These are phyloP conservation scores for Chrysoporthe puriensis DNA, from an alignment of 2,329 filamentous ascomycete genomes.

Conservation along the genomic window DNA sequence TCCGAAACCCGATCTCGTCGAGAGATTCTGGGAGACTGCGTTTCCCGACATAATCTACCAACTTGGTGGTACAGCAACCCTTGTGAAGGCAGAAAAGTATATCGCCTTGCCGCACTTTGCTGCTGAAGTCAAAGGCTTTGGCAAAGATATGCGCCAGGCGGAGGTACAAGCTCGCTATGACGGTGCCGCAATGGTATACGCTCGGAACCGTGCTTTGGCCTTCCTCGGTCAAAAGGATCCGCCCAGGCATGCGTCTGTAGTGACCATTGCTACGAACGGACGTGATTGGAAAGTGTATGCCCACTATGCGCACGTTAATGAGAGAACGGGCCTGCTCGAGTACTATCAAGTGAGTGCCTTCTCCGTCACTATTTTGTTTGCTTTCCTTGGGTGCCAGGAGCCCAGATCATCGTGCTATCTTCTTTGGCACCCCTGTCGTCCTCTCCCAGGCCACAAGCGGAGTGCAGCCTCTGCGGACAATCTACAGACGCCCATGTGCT, in stretches of 20 bases:
- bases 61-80: neutral
- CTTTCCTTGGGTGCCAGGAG: too few relatives aligned
- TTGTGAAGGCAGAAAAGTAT: constrained; percentile 28
- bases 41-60: constrained; percentile 15
- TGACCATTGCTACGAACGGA: constrained; percentile 37
- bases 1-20: constrained; percentile 31
- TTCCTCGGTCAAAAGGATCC: constrained; percentile 30
- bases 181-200: constrained; percentile 36
- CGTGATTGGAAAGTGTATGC: constrained; percentile 34
- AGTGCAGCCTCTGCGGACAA: too few relatives aligned
- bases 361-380: neutral
- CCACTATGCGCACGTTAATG: constrained; percentile 32
- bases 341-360: constrained; percentile 4
- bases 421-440: neutral
- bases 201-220: constrained; percentile 34
- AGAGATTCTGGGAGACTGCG: constrained; percentile 28
- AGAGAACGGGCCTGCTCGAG: neutral
- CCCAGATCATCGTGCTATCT: too few relatives aligned
- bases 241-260: constrained; percentile 31
- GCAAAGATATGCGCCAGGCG: constrained; percentile 28
- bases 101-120: constrained; percentile 34
- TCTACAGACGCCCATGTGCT: too few relatives aligned
- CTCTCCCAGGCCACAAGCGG: too few relatives aligned
- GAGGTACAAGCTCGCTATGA: constrained; percentile 32
- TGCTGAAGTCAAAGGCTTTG: constrained; percentile 33